Evolutionary conservation across 2,329 filamentous ascomycete genomes (phyloP).

Genomic region (Neopestalotiopsis rosae): DNA sequence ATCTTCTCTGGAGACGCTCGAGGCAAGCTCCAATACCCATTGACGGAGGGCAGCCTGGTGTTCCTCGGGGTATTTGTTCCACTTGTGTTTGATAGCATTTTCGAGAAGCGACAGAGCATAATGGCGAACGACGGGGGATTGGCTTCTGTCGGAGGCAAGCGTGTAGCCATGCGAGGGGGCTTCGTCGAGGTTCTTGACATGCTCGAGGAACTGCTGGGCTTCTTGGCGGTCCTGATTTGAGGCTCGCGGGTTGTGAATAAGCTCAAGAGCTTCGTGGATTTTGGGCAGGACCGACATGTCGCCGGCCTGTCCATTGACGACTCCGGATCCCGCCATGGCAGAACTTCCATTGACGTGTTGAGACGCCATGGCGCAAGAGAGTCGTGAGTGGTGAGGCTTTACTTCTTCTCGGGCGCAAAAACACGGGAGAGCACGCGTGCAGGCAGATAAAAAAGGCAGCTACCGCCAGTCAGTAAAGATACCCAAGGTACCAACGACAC

Average conservation of each 20-base stretch:
- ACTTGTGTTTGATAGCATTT: constrained; percentile 85
- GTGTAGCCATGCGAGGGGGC: constrained; percentile 86
- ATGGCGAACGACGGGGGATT: constrained; percentile 84
- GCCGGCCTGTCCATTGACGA: constrained; percentile 43
- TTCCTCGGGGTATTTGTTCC: constrained; percentile 72
- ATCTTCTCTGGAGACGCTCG: constrained; percentile 67
- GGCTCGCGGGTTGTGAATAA: constrained; percentile 84
- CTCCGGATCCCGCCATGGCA: constrained; percentile 39
- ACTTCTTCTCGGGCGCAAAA: neutral
- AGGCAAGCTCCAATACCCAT: constrained; percentile 66
- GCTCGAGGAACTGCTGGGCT: constrained; percentile 85
- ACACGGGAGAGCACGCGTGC: neutral
- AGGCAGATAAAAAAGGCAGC: neutral
- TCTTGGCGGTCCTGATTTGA: constrained; percentile 81
- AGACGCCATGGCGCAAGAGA: constrained; percentile 12
- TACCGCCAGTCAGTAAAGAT: neutral
- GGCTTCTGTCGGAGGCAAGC: constrained; percentile 76
- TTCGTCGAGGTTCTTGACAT: constrained; percentile 72
- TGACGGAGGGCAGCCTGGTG: constrained; percentile 72
- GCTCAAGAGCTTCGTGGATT: constrained; percentile 84
- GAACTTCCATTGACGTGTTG: constrained; percentile 32
- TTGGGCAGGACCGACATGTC: constrained; percentile 59
- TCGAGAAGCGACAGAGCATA: constrained; percentile 93
- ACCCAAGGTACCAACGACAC: neutral
- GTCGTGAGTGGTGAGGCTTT: neutral